Base-by-base conservation (phyloP, 129 eudicot genomes). In the Ambrosia trifida region DNA sequence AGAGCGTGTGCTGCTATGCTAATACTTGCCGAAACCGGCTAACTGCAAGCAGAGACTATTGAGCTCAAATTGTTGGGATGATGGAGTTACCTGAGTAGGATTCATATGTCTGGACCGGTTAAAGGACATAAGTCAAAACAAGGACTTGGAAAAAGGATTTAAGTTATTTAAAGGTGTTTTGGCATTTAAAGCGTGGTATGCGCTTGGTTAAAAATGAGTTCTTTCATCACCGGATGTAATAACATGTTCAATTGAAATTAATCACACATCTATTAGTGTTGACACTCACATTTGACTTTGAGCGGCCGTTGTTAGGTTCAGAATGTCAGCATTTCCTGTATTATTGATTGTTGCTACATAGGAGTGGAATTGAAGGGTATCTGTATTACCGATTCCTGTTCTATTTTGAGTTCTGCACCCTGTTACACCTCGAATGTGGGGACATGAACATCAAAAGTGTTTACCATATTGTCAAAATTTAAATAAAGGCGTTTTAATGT, bases 371-470 rank as follows among this genome's bases (percentile, higher is more conserved):
- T 58, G 24, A 57, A 19, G 28, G 13, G 31, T 5, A 16, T 10
- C 16, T 57, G 2, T 59, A 18, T n/a, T 28, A n/a, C 41, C 2
- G 20, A 13, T 47, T 49, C 11, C 60, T 14, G 45, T 31, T 68
- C 44, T 31, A 14, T 68, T 49, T 68, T 28, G 72, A 31, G 60
- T 31, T 31, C 43, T 57, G 54, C 9, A 68, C 60, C 72, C 72
- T 47, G 31, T 59, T 31, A 47, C 31, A 47, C 30, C n/a, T 47
- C 46, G 46, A 30, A 49, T 68, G 72, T n/a, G 72, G 60, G 72
- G 60, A 30, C 60, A 38, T 30, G 65, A 31, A 32, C 18, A 59
- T 57, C 38, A n/a, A 33, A 45, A 47, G 7, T 47, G 31, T 56
- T 32, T 60, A 45, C n/a, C 24, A 46, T 46, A 46, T 45, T 72